Percentiles rank a stretch among this genome's conserved stretches.
phyloP scores from a whole-genome alignment of 2,329 filamentous ascomycete genomes.

The Domatiomyces catenatus region DNA sequence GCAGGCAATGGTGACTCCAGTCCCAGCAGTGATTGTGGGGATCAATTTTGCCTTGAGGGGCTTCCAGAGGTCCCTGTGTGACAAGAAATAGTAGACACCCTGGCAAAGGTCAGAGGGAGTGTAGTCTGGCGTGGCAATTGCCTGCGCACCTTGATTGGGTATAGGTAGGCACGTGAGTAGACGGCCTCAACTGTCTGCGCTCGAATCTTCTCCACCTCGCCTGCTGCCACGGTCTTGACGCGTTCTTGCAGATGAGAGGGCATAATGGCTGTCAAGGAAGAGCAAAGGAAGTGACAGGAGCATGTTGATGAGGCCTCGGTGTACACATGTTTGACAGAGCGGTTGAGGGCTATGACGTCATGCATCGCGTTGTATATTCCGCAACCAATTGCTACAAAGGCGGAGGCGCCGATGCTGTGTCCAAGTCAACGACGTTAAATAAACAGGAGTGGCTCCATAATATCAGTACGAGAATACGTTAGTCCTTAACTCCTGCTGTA shows the following conservation, averaged over 20 bases:
- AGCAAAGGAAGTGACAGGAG: background rate
- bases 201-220: conserved; percentile 56
- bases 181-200: conserved; percentile 52
- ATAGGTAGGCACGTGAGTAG: conserved; percentile 65
- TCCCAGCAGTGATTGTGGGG: conserved; percentile 53
- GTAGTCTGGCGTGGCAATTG: background rate
- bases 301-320: background rate
- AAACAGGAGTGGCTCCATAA: background rate
- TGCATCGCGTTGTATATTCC: too few species aligned
- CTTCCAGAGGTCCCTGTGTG: conserved; percentile 43
- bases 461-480: background rate
- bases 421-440: background rate
- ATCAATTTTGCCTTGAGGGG: conserved; percentile 43
- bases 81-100: conserved; percentile 46
- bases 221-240: conserved; percentile 43
- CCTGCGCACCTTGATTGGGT: conserved; percentile 53
- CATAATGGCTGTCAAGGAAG: background rate
- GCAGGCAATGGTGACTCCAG: conserved; percentile 61
- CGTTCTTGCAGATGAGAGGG: conserved; percentile 28
- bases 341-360: background rate
- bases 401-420: too few species aligned
- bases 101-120: conserved; percentile 18
- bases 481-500: background rate
- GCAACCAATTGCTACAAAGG: too few species aligned
- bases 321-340: background rate